Evolutionary conservation across 106 monocot species (phyloP).

Genomic region (Narthecium ossifragum): DNA sequence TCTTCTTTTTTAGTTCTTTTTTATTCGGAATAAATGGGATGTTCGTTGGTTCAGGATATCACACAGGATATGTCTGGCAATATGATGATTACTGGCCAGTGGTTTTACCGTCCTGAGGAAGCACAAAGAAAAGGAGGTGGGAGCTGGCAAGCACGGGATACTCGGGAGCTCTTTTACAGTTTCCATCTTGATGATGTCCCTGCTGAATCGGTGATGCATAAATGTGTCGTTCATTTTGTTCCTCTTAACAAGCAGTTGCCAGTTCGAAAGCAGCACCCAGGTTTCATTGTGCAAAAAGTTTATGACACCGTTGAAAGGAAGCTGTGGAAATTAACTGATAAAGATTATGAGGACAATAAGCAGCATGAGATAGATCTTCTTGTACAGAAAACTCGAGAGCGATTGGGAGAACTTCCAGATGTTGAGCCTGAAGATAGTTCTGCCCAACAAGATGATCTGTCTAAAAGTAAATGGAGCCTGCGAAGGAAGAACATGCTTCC

Average conservation of each 20-base stretch:
- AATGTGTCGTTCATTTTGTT: conserved; percentile 95
- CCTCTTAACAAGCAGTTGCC: conserved; percentile 82
- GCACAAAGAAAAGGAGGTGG: conserved; percentile 87
- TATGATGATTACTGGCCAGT: conserved; percentile 81
- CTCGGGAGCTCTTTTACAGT: conserved; percentile 88
- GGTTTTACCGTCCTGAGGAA: conserved; percentile 99
- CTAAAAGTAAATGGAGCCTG: conserved; percentile 38
- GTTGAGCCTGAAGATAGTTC: conserved; percentile 43
- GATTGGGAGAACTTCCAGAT: conserved; percentile 78
- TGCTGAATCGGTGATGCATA: conserved; percentile 96
- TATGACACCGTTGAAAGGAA: conserved; percentile 80
- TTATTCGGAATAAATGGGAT: too few species aligned
- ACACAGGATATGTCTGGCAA: conserved; percentile 44
- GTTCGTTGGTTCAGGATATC: conserved; percentile 50
- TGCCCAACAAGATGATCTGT: conserved; percentile 24
- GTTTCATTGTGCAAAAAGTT: conserved; percentile 89
- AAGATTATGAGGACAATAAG: conserved; percentile 86
- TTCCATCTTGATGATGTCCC: conserved; percentile 94
- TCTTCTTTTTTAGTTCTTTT: background rate
- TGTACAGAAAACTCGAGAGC: conserved; percentile 64
- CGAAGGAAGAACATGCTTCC: conserved; percentile 38
- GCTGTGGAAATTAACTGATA: conserved; percentile 89
- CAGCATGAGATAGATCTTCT: conserved; percentile 82
- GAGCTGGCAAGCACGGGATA: conserved; percentile 64
- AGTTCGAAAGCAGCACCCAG: conserved; percentile 60